Percentiles rank a stretch among this genome's conserved stretches.
Conservation (phyloP, 805 yeast species). For the Metschnikowia hibisci region DNA sequence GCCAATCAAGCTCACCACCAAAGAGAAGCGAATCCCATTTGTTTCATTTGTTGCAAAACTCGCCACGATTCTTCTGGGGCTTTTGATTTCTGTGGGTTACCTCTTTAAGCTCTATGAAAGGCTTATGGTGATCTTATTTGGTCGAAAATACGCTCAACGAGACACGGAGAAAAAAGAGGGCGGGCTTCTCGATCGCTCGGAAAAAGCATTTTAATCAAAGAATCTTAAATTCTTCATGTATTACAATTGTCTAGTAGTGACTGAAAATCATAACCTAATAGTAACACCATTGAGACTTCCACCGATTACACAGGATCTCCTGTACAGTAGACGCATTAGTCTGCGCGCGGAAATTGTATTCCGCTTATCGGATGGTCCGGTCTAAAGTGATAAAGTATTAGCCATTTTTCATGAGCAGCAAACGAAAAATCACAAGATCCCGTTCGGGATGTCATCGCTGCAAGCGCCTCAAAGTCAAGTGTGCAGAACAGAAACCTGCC, state of each 20-base stretch:
- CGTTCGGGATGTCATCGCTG: slow-evolving; percentile 62
- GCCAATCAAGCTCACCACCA: slow-evolving; percentile 67
- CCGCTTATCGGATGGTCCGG: neutral
- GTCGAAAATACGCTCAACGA: slow-evolving; percentile 50
- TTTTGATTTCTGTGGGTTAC: slow-evolving; percentile 68
- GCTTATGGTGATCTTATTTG: slow-evolving; percentile 48
- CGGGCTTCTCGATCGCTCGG: slow-evolving; percentile 24
- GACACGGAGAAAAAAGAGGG: slow-evolving; percentile 45
- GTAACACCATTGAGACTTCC: too few relatives aligned
- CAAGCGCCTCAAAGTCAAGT: slow-evolving; percentile 59
- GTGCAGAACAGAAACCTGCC: slow-evolving; percentile 63
- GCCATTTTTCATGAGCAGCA: neutral
- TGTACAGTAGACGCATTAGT: neutral
- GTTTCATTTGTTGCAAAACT: slow-evolving; percentile 71
- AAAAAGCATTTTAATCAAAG: neutral
- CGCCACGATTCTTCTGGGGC: slow-evolving; percentile 80
- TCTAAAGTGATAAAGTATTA: neutral
- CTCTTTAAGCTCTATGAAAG: slow-evolving; percentile 54
- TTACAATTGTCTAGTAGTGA: too few relatives aligned
- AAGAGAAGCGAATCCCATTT: slow-evolving; percentile 73
- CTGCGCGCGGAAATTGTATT: neutral
- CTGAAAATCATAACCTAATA: too few relatives aligned
- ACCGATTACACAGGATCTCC: neutral
- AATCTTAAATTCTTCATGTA: too few relatives aligned
- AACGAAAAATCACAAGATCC: slow-evolving; percentile 38